Percentiles rank a stretch among this genome's conserved stretches.
Conservation (phyloP, 257 asterid species). For the Osmanthus fragrans region DNA sequence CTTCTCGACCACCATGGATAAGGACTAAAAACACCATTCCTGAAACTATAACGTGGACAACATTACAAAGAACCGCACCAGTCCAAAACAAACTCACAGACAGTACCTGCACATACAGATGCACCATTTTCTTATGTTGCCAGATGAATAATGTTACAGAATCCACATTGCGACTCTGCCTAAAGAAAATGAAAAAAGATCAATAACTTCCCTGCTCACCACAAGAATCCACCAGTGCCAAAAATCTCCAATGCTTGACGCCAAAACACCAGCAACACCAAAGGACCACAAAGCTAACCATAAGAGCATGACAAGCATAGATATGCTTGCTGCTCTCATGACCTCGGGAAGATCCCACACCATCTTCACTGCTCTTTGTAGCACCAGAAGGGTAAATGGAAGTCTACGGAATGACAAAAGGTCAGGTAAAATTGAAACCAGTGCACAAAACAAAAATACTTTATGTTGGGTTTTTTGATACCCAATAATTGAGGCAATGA, state of each 20-base stretch:
- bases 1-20: slow-evolving; percentile 77
- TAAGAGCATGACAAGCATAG: slow-evolving; percentile 75
- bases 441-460: neutral
- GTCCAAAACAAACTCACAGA: slow-evolving; percentile 97
- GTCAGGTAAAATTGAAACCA: slow-evolving; percentile 3
- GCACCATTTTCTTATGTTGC: slow-evolving; percentile 15
- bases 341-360: slow-evolving; percentile 84
- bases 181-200: slow-evolving; percentile 38
- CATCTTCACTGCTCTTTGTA: slow-evolving; percentile 83
- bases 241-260: slow-evolving; percentile 68
- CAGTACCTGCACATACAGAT: slow-evolving; percentile 57
- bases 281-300: slow-evolving; percentile 96
- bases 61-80: slow-evolving; percentile 93
- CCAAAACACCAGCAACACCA: slow-evolving; percentile 90
- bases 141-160: slow-evolving; percentile 16
- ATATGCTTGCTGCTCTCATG: slow-evolving; percentile 62
- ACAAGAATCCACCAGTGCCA: slow-evolving; percentile 97
- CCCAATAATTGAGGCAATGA: too few species aligned
- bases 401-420: slow-evolving; percentile 49
- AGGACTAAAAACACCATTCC: slow-evolving; percentile 92
- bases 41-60: slow-evolving; percentile 86
- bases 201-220: slow-evolving; percentile 99
- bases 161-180: slow-evolving; percentile 5
- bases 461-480: too few species aligned
- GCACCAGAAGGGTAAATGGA: slow-evolving; percentile 95